Base-by-base conservation (phyloP, 1,139 yeast species). In the Yamadazyma friedrichii region DNA sequence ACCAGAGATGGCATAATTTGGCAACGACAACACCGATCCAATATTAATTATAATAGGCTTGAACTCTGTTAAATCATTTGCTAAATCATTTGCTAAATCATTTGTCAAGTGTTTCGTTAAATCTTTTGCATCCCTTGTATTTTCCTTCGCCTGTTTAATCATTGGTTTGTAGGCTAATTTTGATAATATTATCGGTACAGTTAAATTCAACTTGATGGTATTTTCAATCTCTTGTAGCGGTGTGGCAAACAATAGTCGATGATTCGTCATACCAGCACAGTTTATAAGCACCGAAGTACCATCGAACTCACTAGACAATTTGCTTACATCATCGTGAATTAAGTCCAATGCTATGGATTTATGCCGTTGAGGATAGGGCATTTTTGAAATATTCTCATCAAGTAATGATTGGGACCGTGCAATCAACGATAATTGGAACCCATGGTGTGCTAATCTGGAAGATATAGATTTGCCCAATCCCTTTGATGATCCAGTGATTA, bases 401-500 rank as follows among this genome's bases (percentile, higher is more conserved):
- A 87, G 61, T 2, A 58, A 51, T 0, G 59, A 54, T 31, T 59
- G 62, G 43, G 76, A 70, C 32, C 94, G 62, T 0, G 95, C 82
- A 8, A 88, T 52, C 13, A 87, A 59, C 0, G 86, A 70, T 10
- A 87, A 70, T 13, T 75, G 71, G 17, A 84, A 76, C 1, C 96
- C 96, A 34, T 74, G 58, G 0, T 51, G 38, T 0, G 95, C 82
- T 27, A 91, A 65, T 39, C 58, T 61, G 31, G 62, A 54, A 0
- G 93, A 83, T 13, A 91, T 76, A 0, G 82, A 80, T 5, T 72
- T 64, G 0, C 98, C 98, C 24, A 91, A 70, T 0, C 98, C 98
- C 49, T 80, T 67, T 0, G 96, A 86, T 0, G 88, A 96, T 0
- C 98, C 98, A 0, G 97, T 89, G 1, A 91, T 64, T 4, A 84